phyloP scores from a whole-genome alignment of 768 basidiomycete genomes.

The Agrocybe pediades region DNA sequence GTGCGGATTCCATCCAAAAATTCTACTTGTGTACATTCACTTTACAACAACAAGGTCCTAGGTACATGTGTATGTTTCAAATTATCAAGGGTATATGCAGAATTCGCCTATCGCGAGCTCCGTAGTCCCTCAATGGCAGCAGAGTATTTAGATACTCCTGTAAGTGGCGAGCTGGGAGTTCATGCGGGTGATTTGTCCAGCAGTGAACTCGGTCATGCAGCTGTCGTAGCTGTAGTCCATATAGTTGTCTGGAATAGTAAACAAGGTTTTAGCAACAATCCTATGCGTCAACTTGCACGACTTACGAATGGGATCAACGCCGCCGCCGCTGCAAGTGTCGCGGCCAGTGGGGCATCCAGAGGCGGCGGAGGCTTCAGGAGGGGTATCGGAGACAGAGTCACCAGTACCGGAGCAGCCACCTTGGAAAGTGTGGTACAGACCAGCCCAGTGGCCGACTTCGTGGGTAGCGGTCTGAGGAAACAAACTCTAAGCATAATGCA shows the following conservation, averaged over 20 bases:
- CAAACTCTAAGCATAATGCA: not conserved
- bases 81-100: not conserved
- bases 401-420: slow-evolving; percentile 44
- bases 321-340: slow-evolving; percentile 37
- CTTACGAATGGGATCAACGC: slow-evolving; percentile 47
- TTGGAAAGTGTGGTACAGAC: slow-evolving; percentile 62
- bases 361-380: slow-evolving; percentile 44
- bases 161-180: slow-evolving; percentile 44
- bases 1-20: no score
- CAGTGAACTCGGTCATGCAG: slow-evolving; percentile 53
- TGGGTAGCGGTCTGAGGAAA: slow-evolving; percentile 54
- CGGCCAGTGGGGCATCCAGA: slow-evolving; percentile 42
- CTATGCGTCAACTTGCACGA: not conserved
- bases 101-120: not conserved
- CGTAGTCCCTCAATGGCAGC: not conserved
- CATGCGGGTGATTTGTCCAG: slow-evolving; percentile 44
- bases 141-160: slow-evolving; percentile 32
- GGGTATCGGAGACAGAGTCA: slow-evolving; percentile 48
- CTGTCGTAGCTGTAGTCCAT: slow-evolving; percentile 56
- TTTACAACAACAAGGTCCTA: not conserved
- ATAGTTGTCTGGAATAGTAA: slow-evolving; percentile 41
- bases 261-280: not conserved
- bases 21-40: not conserved
- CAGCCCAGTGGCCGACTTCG: slow-evolving; percentile 63
- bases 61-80: not conserved